Evolutionary conservation across 2,329 filamentous ascomycete species (phyloP), one percentile per base, ranked within the genome.

Genomic region (Talaromyces sp.): DNA sequence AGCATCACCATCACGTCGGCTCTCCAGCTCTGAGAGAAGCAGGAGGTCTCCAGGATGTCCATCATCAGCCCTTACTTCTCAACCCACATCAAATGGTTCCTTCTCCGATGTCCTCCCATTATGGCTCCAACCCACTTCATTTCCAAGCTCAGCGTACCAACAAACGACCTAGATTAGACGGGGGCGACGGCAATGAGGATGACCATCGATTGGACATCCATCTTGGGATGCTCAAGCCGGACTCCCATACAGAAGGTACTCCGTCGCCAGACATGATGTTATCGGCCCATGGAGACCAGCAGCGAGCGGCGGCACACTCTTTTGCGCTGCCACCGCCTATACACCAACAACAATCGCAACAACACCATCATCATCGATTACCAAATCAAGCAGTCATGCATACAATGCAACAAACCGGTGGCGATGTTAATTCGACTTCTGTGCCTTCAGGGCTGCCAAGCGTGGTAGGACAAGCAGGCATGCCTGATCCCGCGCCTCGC

Each of bases 401-500:
- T 61, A 62, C 72, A 90, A 91, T 78, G 83, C 90, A 79, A 84
- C 88, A 80, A 82, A 87, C 69, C 37, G 64, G 64, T 82, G 87
- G 72, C 84, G 79, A 72, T 74, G 77, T 76, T 62, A 66, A 77
- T 45, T 80, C 76, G 58, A 77, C 73, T 73, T 79, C 70, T 72
- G 74, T 70, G 72, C 78, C 70, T 78, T 87, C 79, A 81, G 84
- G 90, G 9, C 89, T 90, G 37, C 90, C 91, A n/a, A 95, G 89
- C 72, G 89, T 96, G 54, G 92, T 97, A 60, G 92, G 92, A 48
- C 89, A 93, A 74, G 88, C 85, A 50, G 93, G 93, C 59, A 97
- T 97, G 93, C 93, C 93, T 14, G 79, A 85, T 47, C 93, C 93
- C 62, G 93, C 92, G 50, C 86, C 90, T 61, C 83, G 90, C 71